These are phyloP conservation scores for Pyrenophora teres DNA, from an alignment of 2,329 filamentous ascomycete species.

Conservation along the genomic window DNA sequence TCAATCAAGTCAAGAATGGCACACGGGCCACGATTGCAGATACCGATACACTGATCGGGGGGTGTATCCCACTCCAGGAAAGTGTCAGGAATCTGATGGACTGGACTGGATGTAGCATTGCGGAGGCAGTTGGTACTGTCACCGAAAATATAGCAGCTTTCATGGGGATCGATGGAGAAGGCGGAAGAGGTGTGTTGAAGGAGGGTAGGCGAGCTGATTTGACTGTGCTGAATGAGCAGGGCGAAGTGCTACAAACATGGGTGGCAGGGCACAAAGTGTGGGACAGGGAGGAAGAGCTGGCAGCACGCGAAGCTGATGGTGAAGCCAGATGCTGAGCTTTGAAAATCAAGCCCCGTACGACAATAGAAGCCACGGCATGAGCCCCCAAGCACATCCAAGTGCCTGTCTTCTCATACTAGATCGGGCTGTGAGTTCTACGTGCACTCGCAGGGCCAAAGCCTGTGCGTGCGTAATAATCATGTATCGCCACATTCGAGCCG, in stretches of 20 bases:
- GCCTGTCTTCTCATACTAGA: too few relatives aligned
- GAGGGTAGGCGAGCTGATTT: slow-evolving; percentile 56
- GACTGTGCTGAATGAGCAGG: slow-evolving; percentile 53
- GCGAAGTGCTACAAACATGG: slow-evolving; percentile 58
- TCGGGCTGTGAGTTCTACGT: neutral
- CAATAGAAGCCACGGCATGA: too few relatives aligned
- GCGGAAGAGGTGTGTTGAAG: slow-evolving; percentile 51
- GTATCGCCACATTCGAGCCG: slow-evolving; percentile 58
- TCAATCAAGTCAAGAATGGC: slow-evolving; percentile 55
- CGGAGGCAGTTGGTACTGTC: slow-evolving; percentile 55
- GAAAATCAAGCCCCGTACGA: neutral
- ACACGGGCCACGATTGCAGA: slow-evolving; percentile 57
- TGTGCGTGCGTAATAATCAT: slow-evolving; percentile 23
- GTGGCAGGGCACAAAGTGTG: slow-evolving; percentile 55
- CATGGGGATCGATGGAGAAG: slow-evolving; percentile 53
- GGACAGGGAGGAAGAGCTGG: slow-evolving; percentile 45
- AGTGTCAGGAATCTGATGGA: slow-evolving; percentile 56
- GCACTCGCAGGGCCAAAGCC: neutral
- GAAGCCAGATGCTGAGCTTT: slow-evolving; percentile 27
- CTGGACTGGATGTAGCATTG: slow-evolving; percentile 54
- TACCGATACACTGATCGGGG: slow-evolving; percentile 60
- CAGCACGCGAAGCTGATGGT: slow-evolving; percentile 34
- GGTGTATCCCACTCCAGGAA: slow-evolving; percentile 57
- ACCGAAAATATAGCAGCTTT: slow-evolving; percentile 57
- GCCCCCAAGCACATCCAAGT: too few relatives aligned